phyloP scores from a whole-genome alignment of 2,329 filamentous ascomycete genomes.

The Botrytis sinoallii region DNA sequence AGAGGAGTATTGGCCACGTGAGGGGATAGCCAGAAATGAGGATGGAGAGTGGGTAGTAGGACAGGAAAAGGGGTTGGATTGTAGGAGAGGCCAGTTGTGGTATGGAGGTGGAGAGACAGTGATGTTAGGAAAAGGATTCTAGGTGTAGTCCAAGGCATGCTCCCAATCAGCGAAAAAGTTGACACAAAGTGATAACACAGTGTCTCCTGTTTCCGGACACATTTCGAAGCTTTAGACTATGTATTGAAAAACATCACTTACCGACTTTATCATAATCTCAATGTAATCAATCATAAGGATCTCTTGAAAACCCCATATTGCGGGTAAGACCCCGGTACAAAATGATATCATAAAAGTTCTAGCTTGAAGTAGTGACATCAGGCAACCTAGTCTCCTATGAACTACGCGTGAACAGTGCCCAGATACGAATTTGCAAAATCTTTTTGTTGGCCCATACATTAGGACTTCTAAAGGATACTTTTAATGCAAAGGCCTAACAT shows the following conservation, averaged over 20 bases:
- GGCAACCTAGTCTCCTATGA: not conserved
- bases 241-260: not conserved
- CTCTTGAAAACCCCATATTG: not conserved
- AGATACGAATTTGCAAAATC: not conserved
- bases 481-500: not conserved
- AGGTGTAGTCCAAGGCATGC: not conserved
- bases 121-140: constrained; percentile 60
- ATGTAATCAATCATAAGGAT: not conserved
- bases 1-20: constrained; percentile 64
- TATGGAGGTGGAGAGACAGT: constrained; percentile 80
- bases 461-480: not conserved
- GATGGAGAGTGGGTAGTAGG: constrained; percentile 83
- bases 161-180: not conserved
- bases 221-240: no score
- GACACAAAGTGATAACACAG: not conserved
- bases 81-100: constrained; percentile 74
- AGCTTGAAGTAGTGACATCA: not conserved
- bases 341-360: not conserved
- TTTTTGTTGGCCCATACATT: not conserved
- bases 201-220: not conserved
- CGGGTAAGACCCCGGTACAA: not conserved
- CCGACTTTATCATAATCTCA: not conserved
- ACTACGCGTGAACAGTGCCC: not conserved
- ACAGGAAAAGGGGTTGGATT: constrained; percentile 76
- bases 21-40: constrained; percentile 40